phyloP scores from a whole-genome alignment of 2,329 filamentous ascomycete genomes.

The Aspergillus japonicus region DNA sequence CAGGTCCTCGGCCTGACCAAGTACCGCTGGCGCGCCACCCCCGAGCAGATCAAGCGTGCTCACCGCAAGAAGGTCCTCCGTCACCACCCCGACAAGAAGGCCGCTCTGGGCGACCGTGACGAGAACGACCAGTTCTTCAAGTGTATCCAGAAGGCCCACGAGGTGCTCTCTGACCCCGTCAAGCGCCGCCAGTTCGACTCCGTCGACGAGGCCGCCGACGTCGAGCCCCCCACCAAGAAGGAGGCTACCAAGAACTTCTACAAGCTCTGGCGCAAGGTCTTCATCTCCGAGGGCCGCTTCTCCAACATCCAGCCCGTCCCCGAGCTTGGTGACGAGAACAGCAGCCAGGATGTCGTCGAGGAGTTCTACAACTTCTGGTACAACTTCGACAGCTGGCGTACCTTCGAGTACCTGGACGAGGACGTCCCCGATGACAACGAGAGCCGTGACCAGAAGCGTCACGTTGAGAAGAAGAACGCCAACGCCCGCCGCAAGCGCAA shows the following conservation, averaged over 20 bases:
- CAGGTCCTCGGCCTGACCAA: slow-evolving; percentile 90
- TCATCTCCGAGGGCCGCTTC: slow-evolving; percentile 91
- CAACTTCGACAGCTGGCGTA: slow-evolving; percentile 97
- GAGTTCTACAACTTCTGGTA: slow-evolving; percentile 99
- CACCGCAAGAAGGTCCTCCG: slow-evolving; percentile 99
- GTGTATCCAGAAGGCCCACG: slow-evolving; percentile 98
- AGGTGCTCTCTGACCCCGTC: slow-evolving; percentile 85
- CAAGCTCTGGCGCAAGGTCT: slow-evolving; percentile 88
- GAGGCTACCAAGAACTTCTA: slow-evolving; percentile 85
- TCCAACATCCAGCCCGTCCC: slow-evolving; percentile 88
- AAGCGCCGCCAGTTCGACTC: slow-evolving; percentile 96
- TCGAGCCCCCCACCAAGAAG: slow-evolving; percentile 92
- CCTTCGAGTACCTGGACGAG: slow-evolving; percentile 98
- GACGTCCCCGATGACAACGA: slow-evolving; percentile 98
- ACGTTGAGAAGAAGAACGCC: slow-evolving; percentile 97
- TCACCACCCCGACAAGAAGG: slow-evolving; percentile 99
- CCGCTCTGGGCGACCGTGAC: slow-evolving; percentile 79
- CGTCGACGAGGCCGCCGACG: slow-evolving; percentile 89
- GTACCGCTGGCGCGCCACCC: slow-evolving; percentile 87
- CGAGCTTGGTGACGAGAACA: slow-evolving; percentile 77
- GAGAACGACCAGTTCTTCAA: slow-evolving; percentile 98
- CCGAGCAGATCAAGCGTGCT: slow-evolving; percentile 98
- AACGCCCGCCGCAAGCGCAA: slow-evolving; percentile 99
- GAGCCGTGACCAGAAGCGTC: slow-evolving; percentile 97
- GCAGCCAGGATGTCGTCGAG: slow-evolving; percentile 85